A percentile compares a stretch with the other conserved stretches of the same genome.
Evolutionary conservation across 352 stramenopile genomes (phyloP).

Genomic region (Bremia lactucae): DNA sequence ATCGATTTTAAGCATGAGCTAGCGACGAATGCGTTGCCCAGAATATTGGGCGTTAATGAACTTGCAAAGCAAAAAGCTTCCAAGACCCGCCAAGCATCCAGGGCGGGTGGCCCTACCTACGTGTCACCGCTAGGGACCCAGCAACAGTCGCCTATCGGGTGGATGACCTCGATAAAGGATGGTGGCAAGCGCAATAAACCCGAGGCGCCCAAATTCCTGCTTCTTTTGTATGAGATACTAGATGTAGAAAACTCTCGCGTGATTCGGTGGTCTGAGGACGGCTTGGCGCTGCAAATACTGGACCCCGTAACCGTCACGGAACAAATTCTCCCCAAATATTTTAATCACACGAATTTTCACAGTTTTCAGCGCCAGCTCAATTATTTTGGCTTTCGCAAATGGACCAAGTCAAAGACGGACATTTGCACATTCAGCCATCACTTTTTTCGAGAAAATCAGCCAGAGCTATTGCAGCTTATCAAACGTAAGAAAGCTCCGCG

Average conservation of each 20-base stretch:
- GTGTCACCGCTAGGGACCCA: neutral
- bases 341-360: slow-evolving; percentile 89
- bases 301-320: slow-evolving; percentile 45
- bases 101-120: neutral
- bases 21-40: neutral
- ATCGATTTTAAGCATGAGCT: slow-evolving; percentile 16
- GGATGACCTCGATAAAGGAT: slow-evolving; percentile 28
- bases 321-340: slow-evolving; percentile 87
- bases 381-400: slow-evolving; percentile 89
- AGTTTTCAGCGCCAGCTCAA: slow-evolving; percentile 89
- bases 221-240: slow-evolving; percentile 72
- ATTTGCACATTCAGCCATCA: slow-evolving; percentile 81
- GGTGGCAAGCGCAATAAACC: slow-evolving; percentile 25
- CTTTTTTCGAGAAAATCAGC: slow-evolving; percentile 67
- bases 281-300: slow-evolving; percentile 67
- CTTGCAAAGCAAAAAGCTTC: slow-evolving; percentile 6
- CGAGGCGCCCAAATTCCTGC: slow-evolving; percentile 74
- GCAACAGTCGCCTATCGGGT: slow-evolving; percentile 8
- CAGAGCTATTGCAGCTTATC: slow-evolving; percentile 63
- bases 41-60: neutral
- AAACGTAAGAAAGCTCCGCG: slow-evolving; percentile 71
- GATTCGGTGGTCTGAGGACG: slow-evolving; percentile 70
- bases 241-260: slow-evolving; percentile 58
- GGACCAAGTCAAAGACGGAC: slow-evolving; percentile 76
- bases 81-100: slow-evolving; percentile 6